Conservation (phyloP, 192 early-diverging fungal genomes). For the Umbelopsis ramanniana region DNA sequence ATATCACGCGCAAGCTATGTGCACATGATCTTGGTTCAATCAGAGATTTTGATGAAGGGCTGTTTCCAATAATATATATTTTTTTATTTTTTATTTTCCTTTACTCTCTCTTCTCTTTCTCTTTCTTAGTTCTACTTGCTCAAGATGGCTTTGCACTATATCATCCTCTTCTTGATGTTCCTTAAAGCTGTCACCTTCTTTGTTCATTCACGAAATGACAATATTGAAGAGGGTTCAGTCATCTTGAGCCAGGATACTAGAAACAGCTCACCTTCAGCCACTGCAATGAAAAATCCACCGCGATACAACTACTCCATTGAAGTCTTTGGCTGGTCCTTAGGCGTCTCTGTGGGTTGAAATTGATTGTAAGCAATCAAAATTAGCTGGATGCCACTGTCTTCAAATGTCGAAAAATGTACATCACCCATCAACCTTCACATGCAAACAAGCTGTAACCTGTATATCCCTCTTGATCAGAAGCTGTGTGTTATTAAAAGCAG, state of each 20-base stretch:
- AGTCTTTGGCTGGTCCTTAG: slow-evolving; percentile 16
- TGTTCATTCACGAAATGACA: neutral
- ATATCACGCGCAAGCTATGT: slow-evolving; percentile 9
- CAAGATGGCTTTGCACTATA: slow-evolving; percentile 21
- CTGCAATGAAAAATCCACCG: neutral
- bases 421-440: too few species aligned
- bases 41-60: neutral
- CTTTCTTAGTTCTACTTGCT: neutral
- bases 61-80: neutral
- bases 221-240: slow-evolving; percentile 1
- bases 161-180: slow-evolving; percentile 20
- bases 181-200: slow-evolving; percentile 18
- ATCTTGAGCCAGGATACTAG: slow-evolving; percentile 3
- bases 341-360: slow-evolving; percentile 10
- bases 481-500: too few species aligned
- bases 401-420: neutral
- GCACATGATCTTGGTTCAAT: slow-evolving; percentile 17
- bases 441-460: too few species aligned
- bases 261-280: neutral
- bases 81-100: slow-evolving; percentile 7
- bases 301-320: neutral
- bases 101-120: neutral
- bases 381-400: too few species aligned
- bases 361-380: neutral
- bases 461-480: too few species aligned